Evolutionary conservation across 1,139 yeast species (phyloP).

Genomic region (Suhomyces wounanorum): DNA sequence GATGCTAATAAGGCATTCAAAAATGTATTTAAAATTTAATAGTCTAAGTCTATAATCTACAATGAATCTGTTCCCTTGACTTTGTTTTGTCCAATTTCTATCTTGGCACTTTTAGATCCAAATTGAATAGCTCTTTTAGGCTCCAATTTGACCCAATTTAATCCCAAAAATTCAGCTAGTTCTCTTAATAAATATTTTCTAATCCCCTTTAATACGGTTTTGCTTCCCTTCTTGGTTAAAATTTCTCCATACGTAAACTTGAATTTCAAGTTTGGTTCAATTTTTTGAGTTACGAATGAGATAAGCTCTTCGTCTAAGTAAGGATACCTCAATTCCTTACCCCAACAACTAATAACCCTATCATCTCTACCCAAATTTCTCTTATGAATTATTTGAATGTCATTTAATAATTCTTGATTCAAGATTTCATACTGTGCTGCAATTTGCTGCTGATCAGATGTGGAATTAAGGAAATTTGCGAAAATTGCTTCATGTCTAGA

Average conservation of each 20-base stretch:
- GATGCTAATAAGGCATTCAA: slow-evolving; percentile 23
- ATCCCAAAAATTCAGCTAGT: slow-evolving; percentile 55
- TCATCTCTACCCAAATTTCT: slow-evolving; percentile 92
- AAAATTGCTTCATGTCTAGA: slow-evolving; percentile 67
- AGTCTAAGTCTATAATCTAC: not conserved
- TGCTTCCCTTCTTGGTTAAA: slow-evolving; percentile 32
- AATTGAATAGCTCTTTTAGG: slow-evolving; percentile 95
- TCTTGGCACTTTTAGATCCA: slow-evolving; percentile 93
- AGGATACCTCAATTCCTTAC: slow-evolving; percentile 89
- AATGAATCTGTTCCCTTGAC: slow-evolving; percentile 59
- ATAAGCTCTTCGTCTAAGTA: slow-evolving; percentile 71
- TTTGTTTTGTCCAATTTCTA: slow-evolving; percentile 73
- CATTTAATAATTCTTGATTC: slow-evolving; percentile 58
- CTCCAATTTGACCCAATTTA: slow-evolving; percentile 65
- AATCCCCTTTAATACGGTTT: slow-evolving; percentile 29
- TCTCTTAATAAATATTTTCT: slow-evolving; percentile 67
- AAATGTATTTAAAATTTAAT: slow-evolving; percentile 16
- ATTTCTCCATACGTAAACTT: slow-evolving; percentile 31
- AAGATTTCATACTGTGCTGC: slow-evolving; percentile 26
- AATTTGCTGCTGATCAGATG: slow-evolving; percentile 21
- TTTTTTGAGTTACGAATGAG: slow-evolving; percentile 43
- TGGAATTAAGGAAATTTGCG: slow-evolving; percentile 18
- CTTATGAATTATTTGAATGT: slow-evolving; percentile 70
- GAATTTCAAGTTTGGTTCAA: slow-evolving; percentile 57
- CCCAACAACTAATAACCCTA: slow-evolving; percentile 81